Evolutionary conservation across 2,329 filamentous ascomycete species (phyloP).

Genomic region (Xylaria digitata): DNA sequence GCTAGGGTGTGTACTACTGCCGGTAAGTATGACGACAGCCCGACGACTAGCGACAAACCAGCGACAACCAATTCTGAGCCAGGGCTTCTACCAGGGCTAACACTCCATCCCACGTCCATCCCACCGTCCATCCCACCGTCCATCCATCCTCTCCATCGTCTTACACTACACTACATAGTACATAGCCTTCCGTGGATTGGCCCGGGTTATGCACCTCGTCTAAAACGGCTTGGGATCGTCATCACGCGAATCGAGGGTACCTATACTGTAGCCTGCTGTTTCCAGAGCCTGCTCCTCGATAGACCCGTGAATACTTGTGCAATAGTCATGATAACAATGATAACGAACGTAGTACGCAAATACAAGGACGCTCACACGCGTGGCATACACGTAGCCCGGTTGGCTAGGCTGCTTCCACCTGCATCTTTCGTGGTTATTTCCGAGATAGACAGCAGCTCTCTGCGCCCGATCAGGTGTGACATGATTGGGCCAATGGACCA

Average conservation of each 20-base stretch:
- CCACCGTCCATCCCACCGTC: not conserved
- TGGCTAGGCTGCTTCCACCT: conserved; percentile 1
- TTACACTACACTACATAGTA: conserved; percentile 6
- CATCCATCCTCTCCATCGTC: conserved; percentile 9
- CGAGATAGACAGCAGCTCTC: conserved; percentile 8
- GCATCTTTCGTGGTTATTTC: conserved; percentile 4
- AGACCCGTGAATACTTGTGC: conserved; percentile 23
- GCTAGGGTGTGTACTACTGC: conserved; percentile 21
- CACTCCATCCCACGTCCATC: too few relatives aligned
- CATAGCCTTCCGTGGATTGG: conserved; percentile 37
- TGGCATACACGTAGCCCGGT: conserved; percentile 8
- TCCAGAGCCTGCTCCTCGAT: conserved; percentile 15
- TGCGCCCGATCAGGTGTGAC: not conserved
- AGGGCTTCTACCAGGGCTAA: too few relatives aligned
- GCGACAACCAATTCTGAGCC: conserved; percentile 2
- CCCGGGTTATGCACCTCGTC: conserved; percentile 24
- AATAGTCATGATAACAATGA: not conserved
- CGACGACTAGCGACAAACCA: not conserved
- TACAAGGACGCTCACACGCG: conserved; percentile 9
- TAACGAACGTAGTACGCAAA: not conserved
- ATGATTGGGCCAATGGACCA: conserved; percentile 23
- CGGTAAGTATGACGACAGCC: conserved; percentile 29
- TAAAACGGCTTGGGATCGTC: conserved; percentile 40
- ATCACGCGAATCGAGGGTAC: conserved; percentile 7
- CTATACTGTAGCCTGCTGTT: not conserved